These are phyloP conservation scores for Aschersonia sp. DNA, from an alignment of 2,329 filamentous ascomycete species.

Conservation along the genomic window DNA sequence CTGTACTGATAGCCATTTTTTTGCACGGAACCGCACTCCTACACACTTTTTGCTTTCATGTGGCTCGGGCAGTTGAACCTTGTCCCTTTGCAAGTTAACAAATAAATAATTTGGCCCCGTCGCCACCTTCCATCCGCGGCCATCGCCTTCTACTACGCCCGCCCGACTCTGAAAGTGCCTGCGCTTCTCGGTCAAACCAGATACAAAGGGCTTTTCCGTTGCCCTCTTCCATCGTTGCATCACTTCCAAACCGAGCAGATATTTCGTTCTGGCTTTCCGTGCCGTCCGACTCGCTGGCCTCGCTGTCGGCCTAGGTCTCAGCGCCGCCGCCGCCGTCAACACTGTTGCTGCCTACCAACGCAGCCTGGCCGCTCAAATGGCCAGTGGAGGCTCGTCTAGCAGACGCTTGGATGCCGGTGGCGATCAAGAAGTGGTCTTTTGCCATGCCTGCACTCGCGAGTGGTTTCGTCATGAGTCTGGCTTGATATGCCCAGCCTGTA, in stretches of 20 bases:
- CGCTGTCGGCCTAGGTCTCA: conserved; percentile 42
- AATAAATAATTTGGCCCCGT: too few relatives aligned
- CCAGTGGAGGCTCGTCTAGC: conserved; percentile 11
- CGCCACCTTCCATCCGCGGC: too few relatives aligned
- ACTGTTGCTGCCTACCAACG: conserved; percentile 35
- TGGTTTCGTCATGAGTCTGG: conserved; percentile 57
- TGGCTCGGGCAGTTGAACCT: too few relatives aligned
- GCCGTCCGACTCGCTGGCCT: conserved; percentile 39
- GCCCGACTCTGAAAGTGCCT: too few relatives aligned
- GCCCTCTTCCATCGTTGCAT: too few relatives aligned
- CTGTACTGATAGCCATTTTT: too few relatives aligned
- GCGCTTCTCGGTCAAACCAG: too few relatives aligned
- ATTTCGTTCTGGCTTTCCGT: conserved; percentile 39
- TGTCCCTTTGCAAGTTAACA: too few relatives aligned
- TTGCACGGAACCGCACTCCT: too few relatives aligned
- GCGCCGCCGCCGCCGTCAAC: conserved; percentile 18
- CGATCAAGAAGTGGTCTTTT: conserved; percentile 64
- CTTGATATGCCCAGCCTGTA: conserved; percentile 63
- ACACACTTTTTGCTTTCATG: too few relatives aligned
- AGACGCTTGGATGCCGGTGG: conserved; percentile 33
- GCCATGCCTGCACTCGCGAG: conserved; percentile 66
- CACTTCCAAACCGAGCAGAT: neutral
- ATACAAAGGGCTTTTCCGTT: too few relatives aligned
- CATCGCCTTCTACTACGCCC: too few relatives aligned
- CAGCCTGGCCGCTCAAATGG: conserved; percentile 26